These are phyloP conservation scores for Hymenoscyphus albidus DNA, from an alignment of 2,329 filamentous ascomycete species.

Conservation along the genomic window DNA sequence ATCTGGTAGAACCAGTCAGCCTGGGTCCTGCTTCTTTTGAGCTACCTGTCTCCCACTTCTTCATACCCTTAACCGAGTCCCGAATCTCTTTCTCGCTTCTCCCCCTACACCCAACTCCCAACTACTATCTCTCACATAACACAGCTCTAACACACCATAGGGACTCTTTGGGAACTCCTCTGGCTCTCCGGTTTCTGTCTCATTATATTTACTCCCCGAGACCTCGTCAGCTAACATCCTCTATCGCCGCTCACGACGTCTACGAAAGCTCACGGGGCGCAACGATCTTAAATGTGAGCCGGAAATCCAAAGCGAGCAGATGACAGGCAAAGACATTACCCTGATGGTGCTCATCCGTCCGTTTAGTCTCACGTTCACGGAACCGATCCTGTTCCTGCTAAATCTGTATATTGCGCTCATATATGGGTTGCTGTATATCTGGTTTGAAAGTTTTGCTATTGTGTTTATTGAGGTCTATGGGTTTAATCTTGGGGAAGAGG, in stretches of 20 bases:
- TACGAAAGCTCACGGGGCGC: conserved; percentile 54
- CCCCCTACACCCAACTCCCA: too few relatives aligned
- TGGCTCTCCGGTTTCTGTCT: conserved; percentile 56
- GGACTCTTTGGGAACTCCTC: conserved; percentile 58
- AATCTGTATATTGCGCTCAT: conserved; percentile 59
- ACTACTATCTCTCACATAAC: neutral
- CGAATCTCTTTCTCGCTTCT: neutral
- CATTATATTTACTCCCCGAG: conserved; percentile 56
- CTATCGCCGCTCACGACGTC: conserved; percentile 51
- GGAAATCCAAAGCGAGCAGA: conserved; percentile 46
- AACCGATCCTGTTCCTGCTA: conserved; percentile 58
- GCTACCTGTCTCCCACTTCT: too few relatives aligned
- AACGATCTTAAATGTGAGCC: conserved; percentile 52
- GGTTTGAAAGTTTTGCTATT: conserved; percentile 60
- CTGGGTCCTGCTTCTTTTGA: too few relatives aligned
- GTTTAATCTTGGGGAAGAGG: conserved; percentile 53
- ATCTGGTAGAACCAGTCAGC: too few relatives aligned
- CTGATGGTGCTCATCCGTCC: conserved; percentile 57
- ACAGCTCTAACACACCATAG: neutral
- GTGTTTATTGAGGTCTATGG: conserved; percentile 57
- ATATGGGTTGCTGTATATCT: conserved; percentile 59
- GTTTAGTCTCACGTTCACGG: conserved; percentile 53
- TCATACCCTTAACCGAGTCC: too few relatives aligned
- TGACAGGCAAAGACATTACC: conserved; percentile 45
- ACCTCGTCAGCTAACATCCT: conserved; percentile 56